Evolutionary conservation across 208 protist genomes (phyloP), one percentile per base, ranked within the genome.

Genomic region (Jaenimonas drosophilae): DNA sequence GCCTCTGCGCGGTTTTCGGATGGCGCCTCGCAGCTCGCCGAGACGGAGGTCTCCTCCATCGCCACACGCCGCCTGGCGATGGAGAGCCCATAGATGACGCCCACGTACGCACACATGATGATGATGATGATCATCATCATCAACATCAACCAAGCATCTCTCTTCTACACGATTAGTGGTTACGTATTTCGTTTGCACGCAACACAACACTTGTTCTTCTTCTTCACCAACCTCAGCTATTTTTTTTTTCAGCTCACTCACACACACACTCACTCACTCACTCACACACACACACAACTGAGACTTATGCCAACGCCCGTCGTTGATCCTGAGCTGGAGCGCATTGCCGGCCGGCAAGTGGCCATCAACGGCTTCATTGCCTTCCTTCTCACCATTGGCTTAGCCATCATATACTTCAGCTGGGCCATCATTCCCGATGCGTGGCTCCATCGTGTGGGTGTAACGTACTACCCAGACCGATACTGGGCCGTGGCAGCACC

Each of bases 401-500:
- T 60, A 23, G 64, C 74, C 16, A 60, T 70, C 16, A 37, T 53
- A 28, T 96, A 89, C 59, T 54, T 94, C 23, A 24, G 91, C 3
- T 96, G 83, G 83, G 64, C 82, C 1, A 61, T 79, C 16, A 28
- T 90, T 27, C 79, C 82, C 0, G 67, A 70, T 12, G 20, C 59
- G 41, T 42, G 74, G 17, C 69, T 94, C 1, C 70, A 86, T 39
- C 25, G 26, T 32, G 47, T 81, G 27, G 71, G 85, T 40, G 53
- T 91, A 16, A 87, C 59, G 24, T 94, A 96, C 63, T 91, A 94
- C 54, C 89, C 89, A 0, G 82, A 94, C 51, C 69, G 74, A 48
- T 96, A 96, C 69, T 96, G 89, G 89, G 89, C 89, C 5, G 56
- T 87, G 2, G 84, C 84, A 27, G 28, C 81, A 4, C 89, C 89